phyloP scores from a whole-genome alignment of 164 flowering plant genomes.

The Liriodendron chinense region DNA sequence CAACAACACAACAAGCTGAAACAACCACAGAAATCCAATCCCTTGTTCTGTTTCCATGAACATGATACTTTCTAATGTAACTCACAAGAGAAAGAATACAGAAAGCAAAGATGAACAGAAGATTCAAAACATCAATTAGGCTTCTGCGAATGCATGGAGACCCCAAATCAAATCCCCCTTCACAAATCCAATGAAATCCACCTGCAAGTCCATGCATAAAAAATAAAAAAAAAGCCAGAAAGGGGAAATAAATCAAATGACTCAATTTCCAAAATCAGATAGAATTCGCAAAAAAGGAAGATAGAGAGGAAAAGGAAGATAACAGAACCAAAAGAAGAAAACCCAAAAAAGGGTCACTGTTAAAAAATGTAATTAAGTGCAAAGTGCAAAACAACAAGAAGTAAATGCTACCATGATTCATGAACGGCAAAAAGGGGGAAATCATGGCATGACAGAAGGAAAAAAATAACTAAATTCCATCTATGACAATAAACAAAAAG shows the following conservation, averaged over 20 bases:
- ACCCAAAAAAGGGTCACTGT: neutral
- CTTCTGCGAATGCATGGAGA: constrained; percentile 37
- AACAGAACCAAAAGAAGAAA: neutral
- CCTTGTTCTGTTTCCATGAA: constrained; percentile 18
- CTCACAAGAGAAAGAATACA: constrained; percentile 26
- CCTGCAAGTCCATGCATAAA: constrained; percentile 29
- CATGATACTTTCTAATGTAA: constrained; percentile 17
- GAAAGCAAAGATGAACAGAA: constrained; percentile 43
- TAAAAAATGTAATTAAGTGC: too few species aligned
- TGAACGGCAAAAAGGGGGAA: neutral
- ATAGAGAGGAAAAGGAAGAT: neutral
- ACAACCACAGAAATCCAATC: constrained; percentile 27
- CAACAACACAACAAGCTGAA: constrained; percentile 46
- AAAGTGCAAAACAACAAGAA: too few species aligned
- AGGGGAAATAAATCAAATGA: neutral
- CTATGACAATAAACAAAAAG: neutral
- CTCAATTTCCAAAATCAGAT: neutral
- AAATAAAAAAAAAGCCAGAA: neutral
- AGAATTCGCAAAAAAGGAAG: neutral
- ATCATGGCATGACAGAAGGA: neutral
- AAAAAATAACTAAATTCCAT: neutral
- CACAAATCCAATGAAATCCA: constrained; percentile 37
- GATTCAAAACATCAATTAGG: constrained; percentile 43
- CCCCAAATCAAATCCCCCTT: constrained; percentile 29
- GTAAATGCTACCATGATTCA: too few species aligned